Percentiles rank a stretch among this genome's conserved stretches.
Evolutionary conservation across 2,329 filamentous ascomycete species (phyloP).

Genomic region (Alternaria viburni): DNA sequence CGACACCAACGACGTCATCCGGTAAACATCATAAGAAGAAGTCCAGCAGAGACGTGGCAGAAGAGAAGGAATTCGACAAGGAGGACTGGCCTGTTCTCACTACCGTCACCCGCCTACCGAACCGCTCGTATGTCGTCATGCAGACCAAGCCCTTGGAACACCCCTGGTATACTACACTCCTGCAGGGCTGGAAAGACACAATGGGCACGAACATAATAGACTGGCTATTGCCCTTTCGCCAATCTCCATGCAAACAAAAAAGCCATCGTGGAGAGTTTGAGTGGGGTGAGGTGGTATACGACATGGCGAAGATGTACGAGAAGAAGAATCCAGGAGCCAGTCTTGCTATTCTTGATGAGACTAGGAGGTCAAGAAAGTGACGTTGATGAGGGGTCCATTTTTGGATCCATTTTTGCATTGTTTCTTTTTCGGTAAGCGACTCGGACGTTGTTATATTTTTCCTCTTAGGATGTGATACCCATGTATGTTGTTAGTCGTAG

Average conservation of each 20-base stretch:
- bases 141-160: slow-evolving; percentile 77
- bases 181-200: slow-evolving; percentile 76
- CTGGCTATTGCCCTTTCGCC: slow-evolving; percentile 79
- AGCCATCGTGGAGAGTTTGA: slow-evolving; percentile 70
- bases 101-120: neutral
- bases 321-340: slow-evolving; percentile 27
- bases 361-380: neutral
- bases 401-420: slow-evolving; percentile 10
- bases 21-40: slow-evolving; percentile 12
- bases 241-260: slow-evolving; percentile 77
- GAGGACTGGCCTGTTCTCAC: slow-evolving; percentile 23
- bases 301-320: slow-evolving; percentile 38
- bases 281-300: slow-evolving; percentile 65
- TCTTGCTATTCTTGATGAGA: slow-evolving; percentile 24
- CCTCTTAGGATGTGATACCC: slow-evolving; percentile 25
- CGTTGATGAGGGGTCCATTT: neutral
- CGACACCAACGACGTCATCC: slow-evolving; percentile 18
- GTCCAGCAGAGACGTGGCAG: neutral
- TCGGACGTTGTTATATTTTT: slow-evolving; percentile 4
- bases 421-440: neutral
- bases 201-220: slow-evolving; percentile 76
- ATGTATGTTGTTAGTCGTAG: neutral
- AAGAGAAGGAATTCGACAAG: neutral
- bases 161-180: slow-evolving; percentile 78
- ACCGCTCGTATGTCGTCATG: slow-evolving; percentile 74